A percentile compares a stretch with the other conserved stretches of the same genome.
Evolutionary conservation across 2,329 filamentous ascomycete species (phyloP).

Genomic region (Diplodia scrobiculata): DNA sequence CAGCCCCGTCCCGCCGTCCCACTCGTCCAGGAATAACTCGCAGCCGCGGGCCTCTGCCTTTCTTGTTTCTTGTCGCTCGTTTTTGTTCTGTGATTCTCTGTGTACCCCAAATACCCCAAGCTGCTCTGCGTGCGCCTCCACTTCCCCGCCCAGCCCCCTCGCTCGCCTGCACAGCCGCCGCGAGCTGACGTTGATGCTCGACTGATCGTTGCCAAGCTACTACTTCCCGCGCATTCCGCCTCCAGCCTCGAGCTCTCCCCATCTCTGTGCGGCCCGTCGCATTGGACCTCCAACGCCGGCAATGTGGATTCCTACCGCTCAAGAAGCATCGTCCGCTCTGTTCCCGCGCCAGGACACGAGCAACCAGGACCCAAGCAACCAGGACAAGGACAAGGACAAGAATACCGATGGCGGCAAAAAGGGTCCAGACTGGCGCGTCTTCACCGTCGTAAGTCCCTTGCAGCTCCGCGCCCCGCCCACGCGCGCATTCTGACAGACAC

Average conservation of each 20-base stretch:
- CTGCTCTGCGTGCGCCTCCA: not conserved
- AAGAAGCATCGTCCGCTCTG: not conserved
- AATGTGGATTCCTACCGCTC: slow-evolving; percentile 21
- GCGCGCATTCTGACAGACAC: slow-evolving; percentile 5
- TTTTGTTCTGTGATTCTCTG: not conserved
- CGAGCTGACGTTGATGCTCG: slow-evolving; percentile 27
- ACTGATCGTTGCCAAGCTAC: slow-evolving; percentile 26
- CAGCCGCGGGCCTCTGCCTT: slow-evolving; percentile 18
- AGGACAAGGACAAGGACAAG: not conserved
- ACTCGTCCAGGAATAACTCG: slow-evolving; percentile 25
- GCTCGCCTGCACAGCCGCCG: slow-evolving; percentile 20
- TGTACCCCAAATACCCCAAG: not conserved
- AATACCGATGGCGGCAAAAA: slow-evolving; percentile 5
- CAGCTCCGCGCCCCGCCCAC: slow-evolving; percentile 6
- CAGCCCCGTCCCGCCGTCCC: slow-evolving; percentile 26
- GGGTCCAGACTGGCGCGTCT: slow-evolving; percentile 25
- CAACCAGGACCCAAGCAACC: too few relatives aligned
- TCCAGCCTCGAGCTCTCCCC: slow-evolving; percentile 18
- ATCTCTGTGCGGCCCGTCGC: slow-evolving; percentile 14
- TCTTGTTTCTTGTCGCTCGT: slow-evolving; percentile 22
- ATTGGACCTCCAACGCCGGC: slow-evolving; percentile 5
- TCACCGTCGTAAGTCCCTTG: slow-evolving; percentile 26
- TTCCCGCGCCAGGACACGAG: slow-evolving; percentile 11
- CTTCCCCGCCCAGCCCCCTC: not conserved
- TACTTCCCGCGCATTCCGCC: slow-evolving; percentile 28